phyloP scores from a whole-genome alignment of 73 alveolate genomes.

The Urostyla sp. region DNA sequence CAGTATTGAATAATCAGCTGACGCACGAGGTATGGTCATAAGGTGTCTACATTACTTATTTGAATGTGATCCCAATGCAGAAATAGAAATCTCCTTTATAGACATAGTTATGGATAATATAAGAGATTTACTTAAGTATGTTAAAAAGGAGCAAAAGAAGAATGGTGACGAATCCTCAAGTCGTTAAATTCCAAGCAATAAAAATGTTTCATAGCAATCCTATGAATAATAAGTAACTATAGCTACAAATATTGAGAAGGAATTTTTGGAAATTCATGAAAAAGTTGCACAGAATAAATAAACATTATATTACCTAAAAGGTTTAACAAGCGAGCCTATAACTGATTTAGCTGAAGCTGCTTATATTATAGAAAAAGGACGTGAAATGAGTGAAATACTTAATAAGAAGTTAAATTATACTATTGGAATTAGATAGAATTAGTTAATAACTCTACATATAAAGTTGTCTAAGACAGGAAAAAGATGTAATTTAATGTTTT shows the following conservation, averaged over 20 bases:
- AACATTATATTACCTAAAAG: not conserved
- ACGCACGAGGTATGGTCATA: slow-evolving; percentile 33
- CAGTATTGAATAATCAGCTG: slow-evolving; percentile 4
- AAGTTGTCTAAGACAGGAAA: not conserved
- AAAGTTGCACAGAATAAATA: not conserved
- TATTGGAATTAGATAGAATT: slow-evolving; percentile 14
- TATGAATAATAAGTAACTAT: not conserved
- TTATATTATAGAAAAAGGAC: slow-evolving; percentile 19
- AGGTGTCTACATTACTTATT: slow-evolving; percentile 13
- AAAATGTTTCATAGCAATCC: not conserved
- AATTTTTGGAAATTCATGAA: slow-evolving; percentile 34
- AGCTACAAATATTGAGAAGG: slow-evolving; percentile 45
- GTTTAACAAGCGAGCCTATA: not conserved
- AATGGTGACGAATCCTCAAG: not conserved
- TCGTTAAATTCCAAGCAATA: not conserved
- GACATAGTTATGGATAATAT: slow-evolving; percentile 46
- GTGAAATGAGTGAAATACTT: not conserved
- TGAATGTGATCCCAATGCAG: slow-evolving; percentile 21
- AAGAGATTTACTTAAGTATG: slow-evolving; percentile 23
- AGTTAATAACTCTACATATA: not conserved
- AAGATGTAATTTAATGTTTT: slow-evolving; percentile 4
- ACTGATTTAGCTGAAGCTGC: slow-evolving; percentile 23
- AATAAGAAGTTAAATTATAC: slow-evolving; percentile 43
- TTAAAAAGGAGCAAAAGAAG: slow-evolving; percentile 13
- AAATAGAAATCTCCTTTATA: not conserved